phyloP scores from a whole-genome alignment of 2,329 filamentous ascomycete species.

The Lanzia echinophila region DNA sequence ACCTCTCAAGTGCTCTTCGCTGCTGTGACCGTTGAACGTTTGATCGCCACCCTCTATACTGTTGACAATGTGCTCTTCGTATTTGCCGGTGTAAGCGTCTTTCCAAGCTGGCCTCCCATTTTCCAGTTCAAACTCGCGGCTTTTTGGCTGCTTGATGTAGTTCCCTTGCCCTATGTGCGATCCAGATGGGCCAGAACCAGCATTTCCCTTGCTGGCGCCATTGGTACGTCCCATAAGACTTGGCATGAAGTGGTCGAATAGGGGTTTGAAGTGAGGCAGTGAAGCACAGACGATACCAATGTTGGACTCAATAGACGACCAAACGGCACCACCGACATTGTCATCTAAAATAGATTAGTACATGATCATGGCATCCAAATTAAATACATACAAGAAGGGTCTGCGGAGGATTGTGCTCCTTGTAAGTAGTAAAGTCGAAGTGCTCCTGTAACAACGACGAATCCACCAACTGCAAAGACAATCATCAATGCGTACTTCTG shows the following conservation, averaged over 20 bases:
- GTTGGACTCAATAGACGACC: slow-evolving; percentile 6
- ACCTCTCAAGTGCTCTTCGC: slow-evolving; percentile 1
- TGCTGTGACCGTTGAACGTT: not conserved
- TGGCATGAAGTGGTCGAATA: slow-evolving; percentile 2
- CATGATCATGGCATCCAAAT: not conserved
- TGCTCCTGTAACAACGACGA: slow-evolving; percentile 1
- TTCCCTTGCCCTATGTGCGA: not conserved
- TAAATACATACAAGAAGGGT: slow-evolving; percentile 5
- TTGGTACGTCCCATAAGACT: not conserved
- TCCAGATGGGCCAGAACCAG: not conserved
- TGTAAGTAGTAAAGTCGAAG: slow-evolving; percentile 3
- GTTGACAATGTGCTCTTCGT: not conserved
- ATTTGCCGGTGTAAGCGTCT: slow-evolving; percentile 2
- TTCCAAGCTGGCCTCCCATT: not conserved
- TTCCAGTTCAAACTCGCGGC: slow-evolving; percentile 1
- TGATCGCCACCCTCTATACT: not conserved
- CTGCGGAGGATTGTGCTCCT: not conserved
- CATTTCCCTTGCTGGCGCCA: not conserved
- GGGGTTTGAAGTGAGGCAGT: slow-evolving; percentile 6
- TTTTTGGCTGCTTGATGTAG: not conserved
- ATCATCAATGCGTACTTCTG: slow-evolving; percentile 1
- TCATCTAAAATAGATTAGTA: not conserved
- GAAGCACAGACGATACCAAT: slow-evolving; percentile 5
- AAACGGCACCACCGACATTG: not conserved
- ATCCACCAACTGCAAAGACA: slow-evolving; percentile 5